Percentiles rank a stretch among this genome's conserved stretches.
Conservation (phyloP, 257 asterid genomes). For the Rehmannia glutinosa region DNA sequence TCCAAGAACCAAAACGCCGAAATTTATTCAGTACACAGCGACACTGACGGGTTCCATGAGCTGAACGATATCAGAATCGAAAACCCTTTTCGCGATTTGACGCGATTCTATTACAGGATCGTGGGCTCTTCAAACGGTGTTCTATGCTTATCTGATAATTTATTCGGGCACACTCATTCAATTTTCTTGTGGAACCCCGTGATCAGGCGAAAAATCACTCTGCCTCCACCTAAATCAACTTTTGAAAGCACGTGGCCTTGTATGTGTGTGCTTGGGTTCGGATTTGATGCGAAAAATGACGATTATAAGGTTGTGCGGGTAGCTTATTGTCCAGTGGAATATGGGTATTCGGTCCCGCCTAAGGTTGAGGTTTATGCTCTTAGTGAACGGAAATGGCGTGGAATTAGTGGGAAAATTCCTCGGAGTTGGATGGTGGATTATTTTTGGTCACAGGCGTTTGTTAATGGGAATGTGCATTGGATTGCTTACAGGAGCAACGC, state of each 20-base stretch:
- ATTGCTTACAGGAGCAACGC: constrained; percentile 9
- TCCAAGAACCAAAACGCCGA: not conserved
- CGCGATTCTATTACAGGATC: constrained; percentile 16
- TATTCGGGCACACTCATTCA: not conserved
- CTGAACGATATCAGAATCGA: not conserved
- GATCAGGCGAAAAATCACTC: constrained; percentile 4
- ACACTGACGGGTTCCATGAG: not conserved
- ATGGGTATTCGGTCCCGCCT: constrained; percentile 8
- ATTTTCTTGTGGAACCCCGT: constrained; percentile 23
- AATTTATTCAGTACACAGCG: not conserved
- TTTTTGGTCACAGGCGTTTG: constrained; percentile 6
- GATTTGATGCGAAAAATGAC: constrained; percentile 13
- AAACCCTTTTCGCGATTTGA: not conserved
- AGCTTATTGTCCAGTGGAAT: not conserved
- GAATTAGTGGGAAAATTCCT: not conserved
- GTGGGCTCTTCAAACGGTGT: constrained; percentile 26
- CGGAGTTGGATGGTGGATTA: not conserved
- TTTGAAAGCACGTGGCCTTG: not conserved
- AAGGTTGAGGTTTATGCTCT: constrained; percentile 20
- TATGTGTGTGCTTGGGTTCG: constrained; percentile 19
- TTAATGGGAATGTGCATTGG: constrained; percentile 25
- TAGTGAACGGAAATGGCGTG: constrained; percentile 16
- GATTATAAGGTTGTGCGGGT: constrained; percentile 20
- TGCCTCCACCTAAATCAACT: not conserved
- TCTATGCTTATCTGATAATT: constrained; percentile 20